Percentiles rank a stretch among this genome's conserved stretches.
These are phyloP conservation scores for Rhinocladiella mackenziei DNA, from an alignment of 2,329 filamentous ascomycete genomes.

Conservation along the genomic window DNA sequence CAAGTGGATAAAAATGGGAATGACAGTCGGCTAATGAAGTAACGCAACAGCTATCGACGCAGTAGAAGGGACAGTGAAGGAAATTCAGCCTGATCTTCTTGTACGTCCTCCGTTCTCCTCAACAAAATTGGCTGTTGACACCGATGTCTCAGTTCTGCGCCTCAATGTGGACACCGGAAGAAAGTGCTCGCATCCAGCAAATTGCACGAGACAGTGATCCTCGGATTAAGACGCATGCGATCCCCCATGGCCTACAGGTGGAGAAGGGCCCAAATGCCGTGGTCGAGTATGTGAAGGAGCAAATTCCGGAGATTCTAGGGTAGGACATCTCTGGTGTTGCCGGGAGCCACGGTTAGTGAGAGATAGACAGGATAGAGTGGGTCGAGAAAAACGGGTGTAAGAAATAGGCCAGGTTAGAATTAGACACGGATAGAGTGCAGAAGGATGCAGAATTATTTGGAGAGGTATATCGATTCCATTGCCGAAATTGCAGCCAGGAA, in stretches of 20 bases:
- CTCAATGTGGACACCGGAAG: conserved; percentile 53
- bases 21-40: neutral
- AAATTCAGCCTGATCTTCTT: conserved; percentile 52
- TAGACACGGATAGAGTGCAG: too few relatives aligned
- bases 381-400: too few relatives aligned
- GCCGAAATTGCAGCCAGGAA: too few relatives aligned
- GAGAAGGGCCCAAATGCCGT: conserved; percentile 40
- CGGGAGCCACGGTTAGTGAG: too few relatives aligned
- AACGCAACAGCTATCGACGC: conserved; percentile 49
- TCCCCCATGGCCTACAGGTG: conserved; percentile 41
- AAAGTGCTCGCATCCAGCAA: conserved; percentile 38
- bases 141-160: conserved; percentile 53
- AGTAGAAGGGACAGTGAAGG: conserved; percentile 52
- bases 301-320: conserved; percentile 37
- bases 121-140: neutral
- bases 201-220: conserved; percentile 38
- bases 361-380: too few relatives aligned
- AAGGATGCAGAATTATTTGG: too few relatives aligned
- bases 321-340: too few relatives aligned
- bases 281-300: conserved; percentile 40
- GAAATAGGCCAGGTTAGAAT: too few relatives aligned
- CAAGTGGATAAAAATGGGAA: neutral
- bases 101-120: conserved; percentile 42
- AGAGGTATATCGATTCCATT: too few relatives aligned
- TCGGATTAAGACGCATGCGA: conserved; percentile 42